phyloP scores from a whole-genome alignment of 192 early-diverging fungal genomes.

The Fimicolochytrium jonesii region DNA sequence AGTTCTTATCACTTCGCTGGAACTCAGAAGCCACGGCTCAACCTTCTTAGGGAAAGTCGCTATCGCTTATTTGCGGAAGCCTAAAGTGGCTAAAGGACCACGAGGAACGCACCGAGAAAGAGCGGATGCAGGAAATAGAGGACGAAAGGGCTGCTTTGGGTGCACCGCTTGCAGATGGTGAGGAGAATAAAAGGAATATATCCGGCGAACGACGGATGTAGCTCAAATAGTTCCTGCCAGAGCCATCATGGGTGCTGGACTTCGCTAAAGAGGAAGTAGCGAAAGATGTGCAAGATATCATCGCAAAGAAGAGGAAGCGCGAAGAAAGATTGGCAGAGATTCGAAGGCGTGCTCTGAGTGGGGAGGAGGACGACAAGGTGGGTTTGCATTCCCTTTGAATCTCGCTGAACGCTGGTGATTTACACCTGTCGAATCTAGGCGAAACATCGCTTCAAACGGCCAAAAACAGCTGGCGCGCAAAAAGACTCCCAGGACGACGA shows the following conservation, averaged over 20 bases:
- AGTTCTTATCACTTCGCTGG: too few species aligned
- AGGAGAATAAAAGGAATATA: too few species aligned
- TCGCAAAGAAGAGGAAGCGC: slow-evolving; percentile 25
- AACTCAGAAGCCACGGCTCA: too few species aligned
- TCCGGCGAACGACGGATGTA: too few species aligned
- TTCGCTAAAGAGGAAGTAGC: not conserved
- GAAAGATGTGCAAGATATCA: slow-evolving; percentile 16
- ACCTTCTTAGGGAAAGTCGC: slow-evolving; percentile 70
- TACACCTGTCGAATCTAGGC: too few species aligned
- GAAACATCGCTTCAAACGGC: not conserved
- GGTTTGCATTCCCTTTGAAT: too few species aligned
- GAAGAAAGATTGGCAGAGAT: slow-evolving; percentile 34
- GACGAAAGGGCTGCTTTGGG: not conserved
- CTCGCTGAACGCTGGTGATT: too few species aligned
- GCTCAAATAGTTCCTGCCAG: slow-evolving; percentile 1
- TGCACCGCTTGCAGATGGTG: too few species aligned
- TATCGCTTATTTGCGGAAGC: slow-evolving; percentile 81
- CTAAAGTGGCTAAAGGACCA: slow-evolving; percentile 73
- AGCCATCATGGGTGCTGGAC: slow-evolving; percentile 10
- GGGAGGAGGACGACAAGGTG: slow-evolving; percentile 20
- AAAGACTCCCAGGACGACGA: slow-evolving; percentile 13
- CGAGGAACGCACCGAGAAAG: not conserved
- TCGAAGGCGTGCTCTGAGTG: too few species aligned
- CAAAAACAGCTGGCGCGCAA: too few species aligned
- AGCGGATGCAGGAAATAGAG: slow-evolving; percentile 29